These are phyloP conservation scores for Tuber indicum DNA, from an alignment of 495 filamentous ascomycete genomes.

Conservation along the genomic window DNA sequence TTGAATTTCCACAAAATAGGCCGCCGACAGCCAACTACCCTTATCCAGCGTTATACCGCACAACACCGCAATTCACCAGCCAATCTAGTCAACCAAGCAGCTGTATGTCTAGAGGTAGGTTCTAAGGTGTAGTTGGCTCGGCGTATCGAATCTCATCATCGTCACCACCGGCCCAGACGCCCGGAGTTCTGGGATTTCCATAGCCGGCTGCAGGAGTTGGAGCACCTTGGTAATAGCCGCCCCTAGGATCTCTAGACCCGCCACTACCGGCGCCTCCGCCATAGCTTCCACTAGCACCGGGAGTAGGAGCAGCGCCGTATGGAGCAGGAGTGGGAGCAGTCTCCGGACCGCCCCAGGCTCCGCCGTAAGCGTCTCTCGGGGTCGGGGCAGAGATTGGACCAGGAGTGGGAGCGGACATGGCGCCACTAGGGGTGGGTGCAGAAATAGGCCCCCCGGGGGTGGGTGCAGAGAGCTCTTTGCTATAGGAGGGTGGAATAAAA, in stretches of 20 bases:
- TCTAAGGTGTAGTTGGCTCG: constrained; percentile 26
- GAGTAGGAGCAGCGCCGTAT: constrained; percentile 42
- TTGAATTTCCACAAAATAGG: neutral
- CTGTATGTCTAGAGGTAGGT: neutral
- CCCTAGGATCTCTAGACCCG: constrained; percentile 56
- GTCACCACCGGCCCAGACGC: constrained; percentile 52
- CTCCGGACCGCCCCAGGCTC: constrained; percentile 42
- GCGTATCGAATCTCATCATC: constrained; percentile 48
- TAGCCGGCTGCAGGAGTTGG: constrained; percentile 73
- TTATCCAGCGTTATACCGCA: neutral
- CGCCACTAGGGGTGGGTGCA: constrained; percentile 63
- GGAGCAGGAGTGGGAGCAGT: constrained; percentile 45
- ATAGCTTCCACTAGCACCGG: constrained; percentile 39
- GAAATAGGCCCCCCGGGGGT: constrained; percentile 64
- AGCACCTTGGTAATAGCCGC: constrained; percentile 57
- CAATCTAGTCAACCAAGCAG: neutral
- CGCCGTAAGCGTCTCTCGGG: constrained; percentile 42
- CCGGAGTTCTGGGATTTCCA: constrained; percentile 64
- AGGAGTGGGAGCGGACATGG: constrained; percentile 71
- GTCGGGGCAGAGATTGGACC: constrained; percentile 62
- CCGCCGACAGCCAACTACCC: neutral
- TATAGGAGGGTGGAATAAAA: constrained; percentile 27
- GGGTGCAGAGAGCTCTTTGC: constrained; percentile 59
- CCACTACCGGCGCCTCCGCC: constrained; percentile 44
- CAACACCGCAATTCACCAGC: neutral